Percentiles rank a stretch among this genome's conserved stretches.
phyloP scores from a whole-genome alignment of 2,329 filamentous ascomycete species.

The Fusarium sp. region DNA sequence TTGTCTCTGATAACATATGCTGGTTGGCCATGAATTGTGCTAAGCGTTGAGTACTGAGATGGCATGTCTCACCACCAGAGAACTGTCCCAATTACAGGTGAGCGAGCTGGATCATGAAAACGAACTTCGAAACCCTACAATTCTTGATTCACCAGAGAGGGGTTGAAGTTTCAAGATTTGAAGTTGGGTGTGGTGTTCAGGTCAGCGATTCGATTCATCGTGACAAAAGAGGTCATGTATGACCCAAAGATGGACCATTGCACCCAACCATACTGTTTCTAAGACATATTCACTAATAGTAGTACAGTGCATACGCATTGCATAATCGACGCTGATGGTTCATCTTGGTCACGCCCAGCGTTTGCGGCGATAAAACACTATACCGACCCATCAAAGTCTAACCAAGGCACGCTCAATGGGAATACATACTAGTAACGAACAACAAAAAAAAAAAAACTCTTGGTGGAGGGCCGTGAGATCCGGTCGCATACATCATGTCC shows the following conservation, averaged over 20 bases:
- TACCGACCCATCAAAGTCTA: neutral
- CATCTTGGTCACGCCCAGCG: constrained; percentile 20
- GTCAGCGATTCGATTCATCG: constrained; percentile 16
- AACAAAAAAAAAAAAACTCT: constrained; percentile 20
- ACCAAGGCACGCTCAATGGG: neutral
- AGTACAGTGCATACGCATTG: neutral
- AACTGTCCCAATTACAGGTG: constrained; percentile 17
- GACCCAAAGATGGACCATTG: constrained; percentile 1
- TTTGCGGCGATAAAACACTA: constrained; percentile 5
- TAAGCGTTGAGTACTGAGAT: constrained; percentile 24
- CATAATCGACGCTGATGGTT: neutral
- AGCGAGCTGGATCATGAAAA: neutral
- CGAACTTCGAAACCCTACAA: constrained; percentile 5
- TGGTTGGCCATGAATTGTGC: constrained; percentile 5
- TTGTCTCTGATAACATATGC: constrained; percentile 11
- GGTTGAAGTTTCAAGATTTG: constrained; percentile 31
- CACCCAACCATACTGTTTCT: constrained; percentile 11
- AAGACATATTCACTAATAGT: constrained; percentile 16
- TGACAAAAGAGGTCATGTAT: constrained; percentile 13
- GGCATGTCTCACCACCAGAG: constrained; percentile 29
- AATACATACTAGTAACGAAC: neutral
- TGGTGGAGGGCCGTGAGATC: constrained; percentile 44
- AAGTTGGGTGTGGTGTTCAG: constrained; percentile 29
- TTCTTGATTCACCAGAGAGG: constrained; percentile 2
- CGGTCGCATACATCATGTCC: constrained; percentile 39